Evolutionary conservation across 2,329 filamentous ascomycete species (phyloP), one percentile per base, ranked within the genome.

Genomic region (Blastomyces parvus): DNA sequence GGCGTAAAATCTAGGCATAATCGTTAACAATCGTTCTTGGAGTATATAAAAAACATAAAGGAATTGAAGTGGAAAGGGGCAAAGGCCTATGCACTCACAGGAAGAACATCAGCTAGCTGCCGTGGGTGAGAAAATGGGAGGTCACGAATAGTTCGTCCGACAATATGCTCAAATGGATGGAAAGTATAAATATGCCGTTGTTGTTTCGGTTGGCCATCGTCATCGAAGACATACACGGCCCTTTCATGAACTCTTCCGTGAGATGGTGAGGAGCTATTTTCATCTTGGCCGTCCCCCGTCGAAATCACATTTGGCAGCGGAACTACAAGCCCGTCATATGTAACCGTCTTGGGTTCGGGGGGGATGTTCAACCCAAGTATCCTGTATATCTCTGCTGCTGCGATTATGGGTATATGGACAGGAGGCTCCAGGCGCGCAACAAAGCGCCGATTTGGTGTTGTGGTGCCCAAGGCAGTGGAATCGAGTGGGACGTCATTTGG

Each of bases 51-150:
- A 17, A 13, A 52, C n/a, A 52, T 11, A n/a, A 30, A 27, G 9
- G 56, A 25, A 44, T 48, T 22, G 60, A 62, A 52, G 36, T 60
- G n/a, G 11, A 48, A 27, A 48, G 17, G 42, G 11, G 40, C 38
- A 30, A 44, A n/a, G 9, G 13, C 14, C 13, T 36, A 30, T 52
- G 58, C 36, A 68, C 73, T 62, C 69, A 79, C 73, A 33, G 78
- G 78, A 63, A 80, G 67, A 40, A 77, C 73, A 59, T 77, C 75
- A 38, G 76, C 74, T 50, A 79, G 68, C 67, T 80, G 78, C 46
- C 76, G 74, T 19, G 78, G 78, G 68, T 80, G 78, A 13, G 74
- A 76, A 60, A 80, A 79, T 2, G 75, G 75, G 27, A 80, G 69
- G 27, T 78, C 74, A 61, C 69, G 73, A 46, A 79, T 71, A 19